Conservation (phyloP, 805 yeast species). For the Cyberlindnera xishuangbannaensis region DNA sequence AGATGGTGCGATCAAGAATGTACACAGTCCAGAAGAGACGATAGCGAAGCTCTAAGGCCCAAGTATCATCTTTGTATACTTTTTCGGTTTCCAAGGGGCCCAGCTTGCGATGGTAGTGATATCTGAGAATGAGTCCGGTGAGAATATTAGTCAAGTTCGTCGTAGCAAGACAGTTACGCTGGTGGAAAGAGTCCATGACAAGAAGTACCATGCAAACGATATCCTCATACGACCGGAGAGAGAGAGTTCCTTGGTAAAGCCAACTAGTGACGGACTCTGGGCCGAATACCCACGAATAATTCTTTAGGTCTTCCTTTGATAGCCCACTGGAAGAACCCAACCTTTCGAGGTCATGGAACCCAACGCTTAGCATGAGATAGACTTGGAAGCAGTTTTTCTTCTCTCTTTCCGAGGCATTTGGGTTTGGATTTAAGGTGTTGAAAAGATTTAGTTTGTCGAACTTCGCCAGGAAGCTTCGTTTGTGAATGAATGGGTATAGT, state of each 20-base stretch:
- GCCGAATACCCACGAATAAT: constrained; percentile 9
- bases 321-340: constrained; percentile 5
- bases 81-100: constrained; percentile 10
- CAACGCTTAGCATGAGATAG: constrained; percentile 16
- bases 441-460: constrained; percentile 13
- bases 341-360: constrained; percentile 17
- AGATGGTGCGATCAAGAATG: constrained; percentile 42
- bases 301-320: constrained; percentile 8
- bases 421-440: constrained; percentile 14
- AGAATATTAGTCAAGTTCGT: constrained; percentile 49
- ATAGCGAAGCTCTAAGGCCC: constrained; percentile 34
- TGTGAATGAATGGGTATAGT: constrained; percentile 18
- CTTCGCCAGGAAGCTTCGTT: constrained; percentile 8
- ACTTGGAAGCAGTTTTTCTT: constrained; percentile 14
- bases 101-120: constrained; percentile 39
- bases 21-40: constrained; percentile 46
- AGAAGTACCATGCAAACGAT: constrained; percentile 38
- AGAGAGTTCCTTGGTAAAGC: constrained; percentile 20
- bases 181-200: constrained; percentile 50
- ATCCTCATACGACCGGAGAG: constrained; percentile 36
- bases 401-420: constrained; percentile 4
- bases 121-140: constrained; percentile 38
- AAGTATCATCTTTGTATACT: constrained; percentile 20
- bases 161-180: constrained; percentile 46
- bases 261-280: constrained; percentile 6